Percentiles rank a stretch among this genome's conserved stretches.
These are phyloP conservation scores for Paramecium tetraurelia DNA, from an alignment of 73 alveolate genomes.

Conservation along the genomic window DNA sequence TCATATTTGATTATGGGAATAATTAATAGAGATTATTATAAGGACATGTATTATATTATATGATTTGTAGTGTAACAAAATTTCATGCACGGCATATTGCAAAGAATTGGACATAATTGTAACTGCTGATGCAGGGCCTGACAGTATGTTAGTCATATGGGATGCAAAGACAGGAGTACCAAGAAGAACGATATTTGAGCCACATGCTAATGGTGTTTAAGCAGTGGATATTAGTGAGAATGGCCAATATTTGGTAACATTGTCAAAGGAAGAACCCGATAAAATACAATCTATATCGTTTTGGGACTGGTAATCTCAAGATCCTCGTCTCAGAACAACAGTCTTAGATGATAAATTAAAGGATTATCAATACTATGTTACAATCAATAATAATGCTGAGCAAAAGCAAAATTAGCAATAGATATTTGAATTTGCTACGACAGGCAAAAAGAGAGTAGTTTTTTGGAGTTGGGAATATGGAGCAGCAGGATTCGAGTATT, in stretches of 20 bases:
- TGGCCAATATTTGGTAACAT: constrained; percentile 57
- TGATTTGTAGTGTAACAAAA: constrained; percentile 70
- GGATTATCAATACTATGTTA: constrained; percentile 18
- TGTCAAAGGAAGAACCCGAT: constrained; percentile 45
- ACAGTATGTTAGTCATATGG: constrained; percentile 96
- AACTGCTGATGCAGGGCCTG: constrained; percentile 97
- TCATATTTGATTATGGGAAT: constrained; percentile 90
- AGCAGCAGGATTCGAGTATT: constrained; percentile 71
- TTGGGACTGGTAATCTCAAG: constrained; percentile 66
- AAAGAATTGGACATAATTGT: constrained; percentile 90
- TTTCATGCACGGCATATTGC: constrained; percentile 92
- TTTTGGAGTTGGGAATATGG: constrained; percentile 82
- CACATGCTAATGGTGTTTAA: constrained; percentile 95
- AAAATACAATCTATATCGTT: constrained; percentile 45
- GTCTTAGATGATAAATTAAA: constrained; percentile 16
- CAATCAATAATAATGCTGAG: constrained; percentile 21
- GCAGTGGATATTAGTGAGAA: constrained; percentile 77
- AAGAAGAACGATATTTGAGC: constrained; percentile 89
- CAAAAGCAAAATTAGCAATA: not conserved
- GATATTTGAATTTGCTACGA: constrained; percentile 74
- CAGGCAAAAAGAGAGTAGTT: constrained; percentile 76
- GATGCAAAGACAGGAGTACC: constrained; percentile 95
- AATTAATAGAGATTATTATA: constrained; percentile 89
- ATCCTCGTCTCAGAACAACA: not conserved
- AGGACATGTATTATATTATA: constrained; percentile 80